Base-by-base conservation (phyloP, 1,139 yeast species). In the Fermentozyma sake region DNA sequence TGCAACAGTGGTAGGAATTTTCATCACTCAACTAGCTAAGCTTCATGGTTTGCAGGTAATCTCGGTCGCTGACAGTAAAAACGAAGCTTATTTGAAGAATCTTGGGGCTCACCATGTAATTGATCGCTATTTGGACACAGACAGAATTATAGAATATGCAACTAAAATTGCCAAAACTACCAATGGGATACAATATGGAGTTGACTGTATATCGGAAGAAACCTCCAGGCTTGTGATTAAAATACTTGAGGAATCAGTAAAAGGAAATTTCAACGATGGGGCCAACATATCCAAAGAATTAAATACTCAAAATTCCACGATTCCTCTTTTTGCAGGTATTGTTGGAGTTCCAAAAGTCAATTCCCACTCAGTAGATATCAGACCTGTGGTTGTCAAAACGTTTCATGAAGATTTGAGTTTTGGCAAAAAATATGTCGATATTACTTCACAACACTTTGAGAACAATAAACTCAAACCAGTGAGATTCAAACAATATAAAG, bases 161-260 rank as follows among this genome's bases (percentile, higher is more conserved):
- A 9, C 28, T 25, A 4, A 11, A 16, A 18, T 14, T 16, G 15
- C 18, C 11, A 15, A 30, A 56, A 6, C 46, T 12, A 8, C 19
- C 10, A 8, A 8, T 15, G 14, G 48, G 14, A n/a, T n/a, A n/a
- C n/a, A n/a, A n/a, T 59, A 46, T 36, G 73, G 67, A 6, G 54
- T 68, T 26, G 74, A 68, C 42, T 63, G 69, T 33, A 67, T 66
- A 11, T 65, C 71, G 3, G 63, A 57, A 30, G 55, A 59, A 24
- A 63, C 71, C 3, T 56, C 73, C 1, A 43, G 45, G 3, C 32
- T 37, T 3, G 54, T 64, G 8, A 33, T 58, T 5, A 47, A 48
- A 12, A 35, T 63, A 5, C 37, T 65, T n/a, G 37, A 24, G 12
- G 37, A 26, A 23, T n/a, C n/a, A n/a, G n/a, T n/a, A n/a, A n/a